phyloP scores from a whole-genome alignment of 2,329 filamentous ascomycete species.

The Acephala macrosclerotiorum region DNA sequence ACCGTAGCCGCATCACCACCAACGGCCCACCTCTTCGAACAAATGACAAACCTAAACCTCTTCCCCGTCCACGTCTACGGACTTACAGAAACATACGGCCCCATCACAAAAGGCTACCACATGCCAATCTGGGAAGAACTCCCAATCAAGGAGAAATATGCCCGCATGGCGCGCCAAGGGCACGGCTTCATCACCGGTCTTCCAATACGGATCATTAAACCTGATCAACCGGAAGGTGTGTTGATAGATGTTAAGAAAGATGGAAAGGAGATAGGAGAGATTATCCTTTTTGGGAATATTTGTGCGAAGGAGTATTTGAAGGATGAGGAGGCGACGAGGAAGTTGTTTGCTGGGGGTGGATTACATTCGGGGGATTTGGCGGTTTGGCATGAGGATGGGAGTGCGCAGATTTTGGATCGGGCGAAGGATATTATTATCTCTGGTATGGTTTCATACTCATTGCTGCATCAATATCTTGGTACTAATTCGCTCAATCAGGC shows the following conservation, averaged over 20 bases:
- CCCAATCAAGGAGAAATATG: constrained; percentile 78
- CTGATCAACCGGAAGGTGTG: constrained; percentile 71
- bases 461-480: not conserved
- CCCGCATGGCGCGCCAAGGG: constrained; percentile 91
- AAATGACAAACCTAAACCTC: constrained; percentile 84
- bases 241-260: constrained; percentile 73
- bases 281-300: constrained; percentile 90
- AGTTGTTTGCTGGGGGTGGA: constrained; percentile 86
- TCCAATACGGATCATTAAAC: constrained; percentile 82
- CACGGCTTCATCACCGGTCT: constrained; percentile 88
- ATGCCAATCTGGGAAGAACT: constrained; percentile 85
- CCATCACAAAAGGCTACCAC: constrained; percentile 92
- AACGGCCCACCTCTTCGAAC: constrained; percentile 87
- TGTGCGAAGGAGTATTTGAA: constrained; percentile 93
- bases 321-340: constrained; percentile 82
- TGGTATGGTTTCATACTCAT: constrained; percentile 57
- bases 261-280: constrained; percentile 80
- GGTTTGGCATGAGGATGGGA: constrained; percentile 90
- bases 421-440: constrained; percentile 99
- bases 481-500: constrained; percentile 56
- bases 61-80: constrained; percentile 95
- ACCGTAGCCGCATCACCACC: constrained; percentile 94
- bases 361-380: constrained; percentile 92
- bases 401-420: constrained; percentile 89
- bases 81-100: constrained; percentile 88